phyloP scores from a whole-genome alignment of 1,139 yeast genomes.

The Scheffersomyces titani region DNA sequence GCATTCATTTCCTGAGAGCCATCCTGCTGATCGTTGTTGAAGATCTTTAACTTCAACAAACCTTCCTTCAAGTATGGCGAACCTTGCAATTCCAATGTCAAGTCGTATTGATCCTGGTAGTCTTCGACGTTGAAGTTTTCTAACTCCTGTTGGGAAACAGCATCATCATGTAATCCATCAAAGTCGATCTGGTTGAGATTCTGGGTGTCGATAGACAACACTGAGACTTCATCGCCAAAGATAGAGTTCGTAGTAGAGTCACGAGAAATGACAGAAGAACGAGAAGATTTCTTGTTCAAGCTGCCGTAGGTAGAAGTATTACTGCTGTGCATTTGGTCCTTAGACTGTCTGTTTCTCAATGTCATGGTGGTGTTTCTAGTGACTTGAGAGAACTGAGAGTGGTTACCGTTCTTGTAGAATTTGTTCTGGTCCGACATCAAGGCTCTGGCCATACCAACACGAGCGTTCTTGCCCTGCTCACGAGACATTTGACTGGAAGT shows the following conservation, averaged over 20 bases:
- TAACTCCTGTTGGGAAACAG: conserved; percentile 17
- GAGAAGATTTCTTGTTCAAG: conserved; percentile 35
- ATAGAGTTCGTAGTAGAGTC: conserved; percentile 20
- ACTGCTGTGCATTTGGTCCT: conserved; percentile 10
- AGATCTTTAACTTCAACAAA: conserved; percentile 51
- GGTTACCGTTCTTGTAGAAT: conserved; percentile 25
- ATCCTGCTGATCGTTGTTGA: conserved; percentile 44
- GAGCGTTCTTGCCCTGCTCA: conserved; percentile 10
- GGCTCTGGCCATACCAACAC: conserved; percentile 50
- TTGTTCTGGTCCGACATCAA: conserved; percentile 32
- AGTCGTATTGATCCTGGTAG: conserved; percentile 56
- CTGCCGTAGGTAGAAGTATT: conserved; percentile 3
- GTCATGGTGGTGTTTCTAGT: conserved; percentile 15
- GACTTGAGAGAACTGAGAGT: conserved; percentile 22
- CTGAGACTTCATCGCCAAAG: conserved; percentile 34
- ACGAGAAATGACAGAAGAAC: conserved; percentile 36
- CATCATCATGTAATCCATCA: conserved; percentile 14
- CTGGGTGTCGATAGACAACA: conserved; percentile 37
- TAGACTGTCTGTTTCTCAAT: conserved; percentile 5
- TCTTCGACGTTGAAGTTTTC: conserved; percentile 45
- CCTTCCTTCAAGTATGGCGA: conserved; percentile 86
- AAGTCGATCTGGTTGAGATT: conserved; percentile 22
- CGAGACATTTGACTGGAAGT: conserved; percentile 17
- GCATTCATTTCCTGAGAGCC: conserved; percentile 18
- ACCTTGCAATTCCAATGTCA: conserved; percentile 63